Conservation (phyloP, 768 basidiomycete genomes). For the Dacryopinax primogenitus region DNA sequence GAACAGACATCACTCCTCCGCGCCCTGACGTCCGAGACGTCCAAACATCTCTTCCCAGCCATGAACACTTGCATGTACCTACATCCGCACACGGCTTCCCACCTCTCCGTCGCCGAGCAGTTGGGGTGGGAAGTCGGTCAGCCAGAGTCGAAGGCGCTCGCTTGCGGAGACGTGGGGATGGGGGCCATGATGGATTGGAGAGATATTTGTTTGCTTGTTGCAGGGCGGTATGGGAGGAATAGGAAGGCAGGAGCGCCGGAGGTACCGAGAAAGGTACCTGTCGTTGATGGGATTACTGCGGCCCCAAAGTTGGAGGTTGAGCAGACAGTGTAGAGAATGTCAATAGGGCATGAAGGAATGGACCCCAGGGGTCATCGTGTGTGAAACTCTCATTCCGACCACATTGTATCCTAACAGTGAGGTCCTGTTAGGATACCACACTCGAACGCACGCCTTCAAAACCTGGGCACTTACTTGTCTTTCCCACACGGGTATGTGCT, state of each 20-base stretch:
- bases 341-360: not conserved
- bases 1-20: constrained; percentile 55
- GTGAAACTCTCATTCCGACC: too few species aligned
- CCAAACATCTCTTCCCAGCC: constrained; percentile 85
- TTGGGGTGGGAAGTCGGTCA: constrained; percentile 72
- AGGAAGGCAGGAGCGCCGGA: not conserved
- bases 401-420: too few species aligned
- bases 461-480: too few species aligned
- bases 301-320: constrained; percentile 3
- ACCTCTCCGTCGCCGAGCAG: constrained; percentile 60
- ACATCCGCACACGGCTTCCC: constrained; percentile 79
- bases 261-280: constrained; percentile 11
- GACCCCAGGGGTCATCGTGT: too few species aligned
- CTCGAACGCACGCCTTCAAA: too few species aligned
- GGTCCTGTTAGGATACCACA: too few species aligned
- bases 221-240: constrained; percentile 16
- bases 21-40: constrained; percentile 68
- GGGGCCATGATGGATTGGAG: constrained; percentile 97
- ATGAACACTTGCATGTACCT: constrained; percentile 99
- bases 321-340: not conserved
- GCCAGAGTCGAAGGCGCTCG: constrained; percentile 75
- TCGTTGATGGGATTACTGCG: constrained; percentile 9
- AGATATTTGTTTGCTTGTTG: constrained; percentile 45
- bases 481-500: too few species aligned
- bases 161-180: constrained; percentile 86